Evolutionary conservation across 176 grass and related monocot species (phyloP).

Genomic region (Avena insularis): DNA sequence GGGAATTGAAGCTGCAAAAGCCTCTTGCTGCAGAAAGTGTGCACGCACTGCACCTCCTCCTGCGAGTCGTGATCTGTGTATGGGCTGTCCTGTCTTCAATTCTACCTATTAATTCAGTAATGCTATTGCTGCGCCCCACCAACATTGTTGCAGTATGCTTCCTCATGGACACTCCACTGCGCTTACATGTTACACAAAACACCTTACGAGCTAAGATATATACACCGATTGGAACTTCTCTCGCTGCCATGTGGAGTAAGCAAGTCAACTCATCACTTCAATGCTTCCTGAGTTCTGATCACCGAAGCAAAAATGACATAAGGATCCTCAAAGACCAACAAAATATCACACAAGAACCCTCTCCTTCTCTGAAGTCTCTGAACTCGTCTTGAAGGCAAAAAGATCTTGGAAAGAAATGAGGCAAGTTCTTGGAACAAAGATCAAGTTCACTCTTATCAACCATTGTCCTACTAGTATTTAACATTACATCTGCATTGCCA

Average conservation of each 20-base stretch:
- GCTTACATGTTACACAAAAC: neutral
- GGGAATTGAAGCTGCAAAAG: constrained; percentile 24
- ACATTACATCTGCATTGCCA: constrained; percentile 15
- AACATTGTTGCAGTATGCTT: constrained; percentile 9
- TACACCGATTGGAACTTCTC: neutral
- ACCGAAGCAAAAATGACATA: neutral
- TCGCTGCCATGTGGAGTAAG: neutral
- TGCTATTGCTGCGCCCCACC: constrained; percentile 13
- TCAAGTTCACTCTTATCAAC: neutral
- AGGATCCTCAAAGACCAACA: neutral
- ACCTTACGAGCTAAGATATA: neutral
- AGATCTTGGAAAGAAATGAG: neutral
- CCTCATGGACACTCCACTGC: constrained; percentile 4
- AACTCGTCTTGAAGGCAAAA: neutral
- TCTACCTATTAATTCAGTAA: constrained; percentile 33
- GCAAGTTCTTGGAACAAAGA: neutral
- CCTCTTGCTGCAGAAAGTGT: constrained; percentile 7
- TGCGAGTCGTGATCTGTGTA: constrained; percentile 23
- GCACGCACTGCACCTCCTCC: neutral
- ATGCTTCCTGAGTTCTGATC: no score
- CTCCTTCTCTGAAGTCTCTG: neutral
- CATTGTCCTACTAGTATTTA: neutral
- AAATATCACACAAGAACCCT: neutral
- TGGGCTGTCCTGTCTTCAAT: constrained; percentile 13
- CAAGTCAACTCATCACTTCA: neutral